Percentiles rank a stretch among this genome's conserved stretches.
phyloP scores from a whole-genome alignment of 2,329 filamentous ascomycete genomes.

The Drechmeria coniospora region DNA sequence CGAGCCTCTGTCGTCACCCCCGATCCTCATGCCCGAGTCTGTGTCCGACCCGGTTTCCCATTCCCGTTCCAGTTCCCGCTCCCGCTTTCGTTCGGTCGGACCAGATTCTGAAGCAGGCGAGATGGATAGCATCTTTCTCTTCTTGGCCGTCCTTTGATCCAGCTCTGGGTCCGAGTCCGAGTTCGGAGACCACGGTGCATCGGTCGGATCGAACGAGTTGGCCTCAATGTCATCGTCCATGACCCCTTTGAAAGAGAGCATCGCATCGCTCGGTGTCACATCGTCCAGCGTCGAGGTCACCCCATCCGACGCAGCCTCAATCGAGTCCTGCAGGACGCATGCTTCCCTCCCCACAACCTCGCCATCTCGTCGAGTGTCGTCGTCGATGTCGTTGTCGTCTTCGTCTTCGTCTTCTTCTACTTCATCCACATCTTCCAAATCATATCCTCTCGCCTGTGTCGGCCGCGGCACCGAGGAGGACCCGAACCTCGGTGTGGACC shows the following conservation, averaged over 20 bases:
- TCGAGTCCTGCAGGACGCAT: conserved; percentile 6
- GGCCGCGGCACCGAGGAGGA: conserved; percentile 15
- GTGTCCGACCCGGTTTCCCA: no score
- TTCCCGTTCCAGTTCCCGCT: no score
- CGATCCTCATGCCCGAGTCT: no score
- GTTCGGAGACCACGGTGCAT: conserved; percentile 1
- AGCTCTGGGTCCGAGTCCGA: no score
- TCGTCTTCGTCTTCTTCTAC: conserved; percentile 1
- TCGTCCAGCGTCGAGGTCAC: conserved; percentile 1
- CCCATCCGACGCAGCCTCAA: conserved; percentile 6
- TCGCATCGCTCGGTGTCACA: no score
- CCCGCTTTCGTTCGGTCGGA: conserved; percentile 1
- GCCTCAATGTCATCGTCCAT: not conserved
- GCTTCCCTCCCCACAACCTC: no score
- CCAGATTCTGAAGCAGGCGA: conserved; percentile 10
- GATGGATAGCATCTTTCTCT: conserved; percentile 6
- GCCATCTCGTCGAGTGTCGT: no score
- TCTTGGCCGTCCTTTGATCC: no score
- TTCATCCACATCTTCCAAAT: conserved; percentile 19
- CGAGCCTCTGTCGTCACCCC: no score
- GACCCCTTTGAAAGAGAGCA: no score
- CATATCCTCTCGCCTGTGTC: conserved; percentile 12
- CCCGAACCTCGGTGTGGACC: conserved; percentile 24
- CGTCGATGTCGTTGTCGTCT: no score
- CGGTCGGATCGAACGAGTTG: not conserved